Percentiles rank a stretch among this genome's conserved stretches.
Conservation (phyloP, 176 grass and related monocot species). For the Raddia guianensis region DNA sequence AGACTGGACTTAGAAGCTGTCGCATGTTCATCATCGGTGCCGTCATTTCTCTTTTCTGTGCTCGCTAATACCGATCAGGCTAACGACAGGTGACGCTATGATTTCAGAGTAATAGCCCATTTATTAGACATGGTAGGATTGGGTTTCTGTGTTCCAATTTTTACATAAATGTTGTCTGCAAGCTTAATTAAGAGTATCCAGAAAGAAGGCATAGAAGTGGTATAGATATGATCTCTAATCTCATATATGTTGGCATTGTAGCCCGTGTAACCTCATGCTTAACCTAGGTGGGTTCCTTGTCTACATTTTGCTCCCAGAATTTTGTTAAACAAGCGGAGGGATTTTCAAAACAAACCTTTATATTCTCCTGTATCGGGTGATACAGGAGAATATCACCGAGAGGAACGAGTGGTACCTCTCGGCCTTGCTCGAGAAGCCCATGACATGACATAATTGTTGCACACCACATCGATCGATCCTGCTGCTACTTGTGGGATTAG, state of each 20-base stretch:
- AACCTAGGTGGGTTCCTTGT: background rate
- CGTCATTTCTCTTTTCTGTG: too few species aligned
- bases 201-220: too few species aligned
- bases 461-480: background rate
- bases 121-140: background rate
- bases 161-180: background rate
- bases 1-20: too few species aligned
- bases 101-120: background rate
- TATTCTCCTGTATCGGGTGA: background rate
- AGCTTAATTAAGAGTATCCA: background rate
- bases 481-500: background rate
- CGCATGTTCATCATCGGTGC: too few species aligned
- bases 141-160: background rate
- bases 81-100: background rate
- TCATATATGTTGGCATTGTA: background rate
- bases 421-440: slow-evolving; percentile 77
- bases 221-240: background rate
- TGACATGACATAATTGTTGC: slow-evolving; percentile 45
- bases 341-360: background rate
- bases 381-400: background rate
- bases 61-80: background rate
- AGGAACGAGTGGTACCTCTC: slow-evolving; percentile 96
- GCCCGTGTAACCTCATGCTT: background rate
- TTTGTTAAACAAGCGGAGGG: background rate
- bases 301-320: background rate